These are phyloP conservation scores for Microglena sp. DNA, from an alignment of 139 green algal species.

Conservation along the genomic window DNA sequence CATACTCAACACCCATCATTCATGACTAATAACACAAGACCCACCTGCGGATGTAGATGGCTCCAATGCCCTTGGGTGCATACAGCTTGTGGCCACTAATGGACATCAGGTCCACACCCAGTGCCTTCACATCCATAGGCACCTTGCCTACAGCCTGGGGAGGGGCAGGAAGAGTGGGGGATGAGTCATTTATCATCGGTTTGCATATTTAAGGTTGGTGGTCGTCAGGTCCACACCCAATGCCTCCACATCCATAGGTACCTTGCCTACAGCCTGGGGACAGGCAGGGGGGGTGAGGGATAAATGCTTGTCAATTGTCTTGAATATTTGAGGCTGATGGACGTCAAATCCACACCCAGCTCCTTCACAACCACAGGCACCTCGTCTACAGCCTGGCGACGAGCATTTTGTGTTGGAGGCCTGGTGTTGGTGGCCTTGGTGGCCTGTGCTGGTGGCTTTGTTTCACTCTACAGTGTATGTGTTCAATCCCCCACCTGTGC, in stretches of 20 bases:
- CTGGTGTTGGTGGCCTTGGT: no score
- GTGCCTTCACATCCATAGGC: slow-evolving; percentile 78
- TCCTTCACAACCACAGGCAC: slow-evolving; percentile 85
- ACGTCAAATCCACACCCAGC: slow-evolving; percentile 85
- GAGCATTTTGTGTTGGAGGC: no score
- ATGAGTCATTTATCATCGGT: slow-evolving; percentile 22
- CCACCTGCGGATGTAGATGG: slow-evolving; percentile 83
- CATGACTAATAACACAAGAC: no score
- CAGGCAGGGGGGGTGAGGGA: no score
- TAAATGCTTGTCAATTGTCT: no score
- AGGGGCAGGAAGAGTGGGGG: neutral
- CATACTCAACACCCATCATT: no score
- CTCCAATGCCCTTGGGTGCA: slow-evolving; percentile 94
- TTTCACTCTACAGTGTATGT: neutral
- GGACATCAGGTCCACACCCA: slow-evolving; percentile 87
- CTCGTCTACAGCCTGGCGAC: slow-evolving; percentile 87
- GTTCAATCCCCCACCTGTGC: slow-evolving; percentile 48
- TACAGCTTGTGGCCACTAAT: slow-evolving; percentile 98
- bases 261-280: slow-evolving; percentile 87
- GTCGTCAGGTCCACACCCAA: slow-evolving; percentile 86
- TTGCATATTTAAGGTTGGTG: slow-evolving; percentile 39
- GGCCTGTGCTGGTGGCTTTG: no score
- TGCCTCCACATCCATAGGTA: slow-evolving; percentile 85
- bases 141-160: slow-evolving; percentile 87
- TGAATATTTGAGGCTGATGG: no score